Evolutionary conservation across 208 protist species (phyloP).

Genomic region (Leishmania arabica): DNA sequence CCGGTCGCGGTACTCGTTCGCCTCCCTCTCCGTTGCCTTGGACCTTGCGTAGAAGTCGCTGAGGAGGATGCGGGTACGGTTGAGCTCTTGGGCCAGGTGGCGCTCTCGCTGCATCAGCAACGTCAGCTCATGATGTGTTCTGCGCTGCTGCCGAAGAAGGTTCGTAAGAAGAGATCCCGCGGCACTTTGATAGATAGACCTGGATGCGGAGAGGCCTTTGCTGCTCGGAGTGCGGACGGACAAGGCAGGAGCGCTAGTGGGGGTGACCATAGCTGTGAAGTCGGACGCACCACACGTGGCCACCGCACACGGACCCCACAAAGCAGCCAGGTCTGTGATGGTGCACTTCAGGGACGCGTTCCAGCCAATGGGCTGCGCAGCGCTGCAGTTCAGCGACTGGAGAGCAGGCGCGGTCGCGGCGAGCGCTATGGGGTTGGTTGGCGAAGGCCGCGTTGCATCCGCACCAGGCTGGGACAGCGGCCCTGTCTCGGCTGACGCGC

Average conservation of each 20-base stretch:
- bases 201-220: background rate
- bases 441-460: background rate
- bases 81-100: slow-evolving; percentile 6
- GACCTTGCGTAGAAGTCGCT: slow-evolving; percentile 6
- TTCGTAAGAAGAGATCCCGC: slow-evolving; percentile 3
- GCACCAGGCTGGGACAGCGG: background rate
- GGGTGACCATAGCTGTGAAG: background rate
- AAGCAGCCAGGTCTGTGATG: background rate
- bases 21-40: background rate
- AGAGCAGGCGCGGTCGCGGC: background rate
- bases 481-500: background rate
- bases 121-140: slow-evolving; percentile 9
- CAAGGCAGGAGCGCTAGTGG: background rate
- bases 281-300: background rate
- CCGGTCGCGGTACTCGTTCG: slow-evolving; percentile 1
- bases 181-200: slow-evolving; percentile 2
- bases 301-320: background rate
- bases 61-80: slow-evolving; percentile 7
- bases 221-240: background rate
- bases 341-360: slow-evolving; percentile 7
- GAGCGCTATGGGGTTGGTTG: background rate
- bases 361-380: background rate
- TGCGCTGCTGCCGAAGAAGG: slow-evolving; percentile 17
- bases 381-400: background rate
- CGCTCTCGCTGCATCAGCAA: slow-evolving; percentile 3